Percentiles rank a stretch among this genome's conserved stretches.
Conservation (phyloP, 805 yeast species). For the Yarrowia porcina region DNA sequence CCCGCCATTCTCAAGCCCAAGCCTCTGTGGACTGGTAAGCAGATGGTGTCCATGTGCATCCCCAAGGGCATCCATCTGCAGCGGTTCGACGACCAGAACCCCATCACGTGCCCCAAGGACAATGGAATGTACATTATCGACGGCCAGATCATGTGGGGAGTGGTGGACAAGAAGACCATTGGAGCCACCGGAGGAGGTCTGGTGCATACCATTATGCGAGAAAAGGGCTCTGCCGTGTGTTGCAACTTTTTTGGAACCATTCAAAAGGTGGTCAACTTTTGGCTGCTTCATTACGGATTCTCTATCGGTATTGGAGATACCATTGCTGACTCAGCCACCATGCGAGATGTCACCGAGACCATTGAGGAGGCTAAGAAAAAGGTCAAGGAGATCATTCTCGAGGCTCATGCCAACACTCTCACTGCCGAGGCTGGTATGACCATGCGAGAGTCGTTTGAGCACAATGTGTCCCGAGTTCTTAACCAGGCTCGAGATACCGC, state of each 20-base stretch:
- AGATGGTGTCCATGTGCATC: constrained; percentile 83
- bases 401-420: constrained; percentile 83
- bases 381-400: constrained; percentile 89
- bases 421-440: constrained; percentile 99
- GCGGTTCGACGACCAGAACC: constrained; percentile 86
- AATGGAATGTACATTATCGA: constrained; percentile 93
- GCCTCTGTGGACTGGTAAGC: constrained; percentile 98
- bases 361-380: constrained; percentile 89
- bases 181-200: constrained; percentile 99
- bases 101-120: constrained; percentile 81
- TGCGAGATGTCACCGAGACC: constrained; percentile 89
- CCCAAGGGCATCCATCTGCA: constrained; percentile 95
- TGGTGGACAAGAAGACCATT: constrained; percentile 95
- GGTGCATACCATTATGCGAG: constrained; percentile 95
- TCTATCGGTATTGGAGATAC: constrained; percentile 99
- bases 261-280: constrained; percentile 92
- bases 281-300: constrained; percentile 96
- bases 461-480: constrained; percentile 88
- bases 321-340: constrained; percentile 95
- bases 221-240: constrained; percentile 89
- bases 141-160: constrained; percentile 97
- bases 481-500: constrained; percentile 99
- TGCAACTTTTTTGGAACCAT: constrained; percentile 87
- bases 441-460: constrained; percentile 95
- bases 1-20: constrained; percentile 94